Percentiles rank a stretch among this genome's conserved stretches.
Evolutionary conservation across 768 basidiomycete species (phyloP).

Genomic region (Leccinum broughii): DNA sequence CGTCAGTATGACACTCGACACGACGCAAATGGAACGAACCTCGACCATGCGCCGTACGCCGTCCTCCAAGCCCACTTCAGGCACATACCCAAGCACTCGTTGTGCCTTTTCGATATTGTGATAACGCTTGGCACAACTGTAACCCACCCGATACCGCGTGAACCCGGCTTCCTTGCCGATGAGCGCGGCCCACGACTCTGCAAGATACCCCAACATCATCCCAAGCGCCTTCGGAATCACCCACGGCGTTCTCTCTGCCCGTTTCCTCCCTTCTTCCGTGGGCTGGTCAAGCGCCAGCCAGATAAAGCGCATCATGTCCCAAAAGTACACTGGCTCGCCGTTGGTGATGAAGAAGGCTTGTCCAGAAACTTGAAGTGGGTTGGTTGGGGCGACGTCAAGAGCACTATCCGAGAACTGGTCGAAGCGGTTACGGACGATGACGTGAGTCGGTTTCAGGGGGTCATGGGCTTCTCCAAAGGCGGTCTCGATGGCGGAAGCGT

Average conservation of each 20-base stretch:
- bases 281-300: slow-evolving; percentile 68
- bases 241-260: slow-evolving; percentile 37
- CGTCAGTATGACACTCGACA: slow-evolving; percentile 1
- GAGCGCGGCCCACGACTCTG: slow-evolving; percentile 74
- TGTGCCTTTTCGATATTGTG: slow-evolving; percentile 95
- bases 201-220: slow-evolving; percentile 64
- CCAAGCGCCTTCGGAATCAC: slow-evolving; percentile 66
- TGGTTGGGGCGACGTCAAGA: slow-evolving; percentile 50
- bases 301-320: slow-evolving; percentile 85
- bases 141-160: slow-evolving; percentile 81
- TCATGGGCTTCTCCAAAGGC: slow-evolving; percentile 52
- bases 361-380: slow-evolving; percentile 81
- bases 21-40: slow-evolving; percentile 42
- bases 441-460: slow-evolving; percentile 40
- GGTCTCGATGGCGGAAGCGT: slow-evolving; percentile 56
- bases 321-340: slow-evolving; percentile 94
- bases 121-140: slow-evolving; percentile 76
- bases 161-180: slow-evolving; percentile 81
- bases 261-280: slow-evolving; percentile 44
- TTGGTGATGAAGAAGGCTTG: slow-evolving; percentile 97
- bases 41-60: slow-evolving; percentile 79
- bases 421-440: slow-evolving; percentile 74
- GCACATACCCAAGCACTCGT: slow-evolving; percentile 90
- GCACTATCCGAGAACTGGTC: slow-evolving; percentile 71
- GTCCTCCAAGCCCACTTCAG: slow-evolving; percentile 84